phyloP scores from a whole-genome alignment of 495 filamentous ascomycete species.

The Xylaria cubensis region DNA sequence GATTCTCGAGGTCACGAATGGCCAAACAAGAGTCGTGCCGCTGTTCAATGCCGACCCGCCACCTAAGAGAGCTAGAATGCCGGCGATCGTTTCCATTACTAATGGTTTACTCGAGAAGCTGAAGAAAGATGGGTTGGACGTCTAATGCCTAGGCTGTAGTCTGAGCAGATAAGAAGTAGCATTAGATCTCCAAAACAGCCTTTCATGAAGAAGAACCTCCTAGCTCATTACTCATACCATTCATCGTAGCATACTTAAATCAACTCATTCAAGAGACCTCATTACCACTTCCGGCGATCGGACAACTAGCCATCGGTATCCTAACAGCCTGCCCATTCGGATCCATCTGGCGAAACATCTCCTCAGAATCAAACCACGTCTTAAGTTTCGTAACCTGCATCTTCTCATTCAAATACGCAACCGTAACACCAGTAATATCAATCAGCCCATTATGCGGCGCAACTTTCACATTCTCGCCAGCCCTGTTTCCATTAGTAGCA shows the following conservation, averaged over 20 bases:
- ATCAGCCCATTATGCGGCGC: slow-evolving; percentile 60
- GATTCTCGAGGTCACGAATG: slow-evolving; percentile 65
- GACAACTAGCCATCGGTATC: slow-evolving; percentile 9
- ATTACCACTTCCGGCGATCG: neutral
- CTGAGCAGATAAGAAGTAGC: neutral
- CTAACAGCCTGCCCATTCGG: neutral
- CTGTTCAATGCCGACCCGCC: slow-evolving; percentile 64
- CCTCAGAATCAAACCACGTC: slow-evolving; percentile 68
- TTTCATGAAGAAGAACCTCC: neutral
- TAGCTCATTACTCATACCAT: neutral
- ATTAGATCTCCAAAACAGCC: neutral
- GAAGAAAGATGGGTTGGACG: slow-evolving; percentile 18
- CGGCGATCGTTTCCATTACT: neutral
- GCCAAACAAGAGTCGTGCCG: slow-evolving; percentile 56
- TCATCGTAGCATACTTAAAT: neutral
- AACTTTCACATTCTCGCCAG: slow-evolving; percentile 64
- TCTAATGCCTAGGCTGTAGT: neutral
- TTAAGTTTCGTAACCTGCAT: slow-evolving; percentile 62
- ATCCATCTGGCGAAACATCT: slow-evolving; percentile 71
- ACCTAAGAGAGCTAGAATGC: slow-evolving; percentile 13
- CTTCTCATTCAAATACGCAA: slow-evolving; percentile 65
- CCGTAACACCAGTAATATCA: slow-evolving; percentile 59
- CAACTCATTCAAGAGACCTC: too few relatives aligned
- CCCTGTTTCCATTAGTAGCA: slow-evolving; percentile 40
- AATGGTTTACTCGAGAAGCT: neutral